Evolutionary conservation across 2,329 filamentous ascomycete genomes (phyloP).

Genomic region (Colletotrichum simmondsii): DNA sequence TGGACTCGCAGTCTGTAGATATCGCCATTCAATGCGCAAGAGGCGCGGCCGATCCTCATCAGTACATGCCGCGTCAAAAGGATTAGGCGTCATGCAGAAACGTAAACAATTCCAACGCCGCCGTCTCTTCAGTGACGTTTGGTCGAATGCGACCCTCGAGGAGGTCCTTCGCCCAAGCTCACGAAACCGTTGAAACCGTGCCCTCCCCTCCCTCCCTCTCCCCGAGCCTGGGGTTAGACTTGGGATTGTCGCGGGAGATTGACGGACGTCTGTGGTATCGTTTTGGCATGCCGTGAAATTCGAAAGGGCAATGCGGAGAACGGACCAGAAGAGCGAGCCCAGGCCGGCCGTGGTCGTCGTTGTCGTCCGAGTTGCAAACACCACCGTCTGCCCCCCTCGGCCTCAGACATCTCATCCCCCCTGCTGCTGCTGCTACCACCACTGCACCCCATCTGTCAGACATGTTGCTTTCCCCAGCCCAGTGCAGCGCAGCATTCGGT

Average conservation of each 20-base stretch:
- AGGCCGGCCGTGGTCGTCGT: not conserved
- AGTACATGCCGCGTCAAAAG: not conserved
- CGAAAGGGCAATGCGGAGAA: conserved; percentile 18
- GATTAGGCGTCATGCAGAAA: conserved; percentile 9
- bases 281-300: conserved; percentile 22
- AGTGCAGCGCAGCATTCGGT: conserved; percentile 5
- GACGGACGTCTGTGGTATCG: conserved; percentile 22
- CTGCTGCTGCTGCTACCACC: not conserved
- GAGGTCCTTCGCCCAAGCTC: not conserved
- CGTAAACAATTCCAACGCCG: not conserved
- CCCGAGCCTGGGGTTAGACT: not conserved
- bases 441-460: not conserved
- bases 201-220: not conserved
- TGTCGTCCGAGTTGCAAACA: not conserved
- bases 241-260: conserved; percentile 27
- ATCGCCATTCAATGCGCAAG: conserved; percentile 2
- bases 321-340: not conserved
- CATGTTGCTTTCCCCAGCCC: not conserved
- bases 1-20: not conserved
- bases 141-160: conserved; percentile 22
- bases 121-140: too few species aligned
- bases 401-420: not conserved
- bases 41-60: not conserved
- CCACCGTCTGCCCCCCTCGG: not conserved
- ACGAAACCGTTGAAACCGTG: conserved; percentile 32